Base-by-base conservation (phyloP, 2,329 filamentous ascomycete species). In the Monilinia polystroma region DNA sequence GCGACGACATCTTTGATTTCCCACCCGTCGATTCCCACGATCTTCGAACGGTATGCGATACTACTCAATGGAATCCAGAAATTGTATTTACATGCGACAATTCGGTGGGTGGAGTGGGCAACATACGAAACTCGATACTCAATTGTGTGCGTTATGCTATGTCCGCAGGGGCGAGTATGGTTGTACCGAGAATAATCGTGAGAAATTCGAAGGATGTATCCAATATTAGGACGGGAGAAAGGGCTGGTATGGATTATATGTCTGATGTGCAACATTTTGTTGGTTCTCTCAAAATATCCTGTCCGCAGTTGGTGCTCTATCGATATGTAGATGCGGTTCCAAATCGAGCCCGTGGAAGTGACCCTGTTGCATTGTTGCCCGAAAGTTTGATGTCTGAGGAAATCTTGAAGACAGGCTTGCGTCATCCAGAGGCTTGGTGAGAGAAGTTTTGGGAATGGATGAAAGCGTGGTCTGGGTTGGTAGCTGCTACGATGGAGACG, bases 71-170 rank as follows among this genome's bases (percentile, higher is more conserved):
- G 72, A 71, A 74, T 43, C 23, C 66, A 20, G 68, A 69, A 38
- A 64, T 73, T 10, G 66, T 70, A 11, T 73, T 75, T 65, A 70
- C 68, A 10, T 75, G 75, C 68, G 68, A 67, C 47, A 66, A 72
- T 58, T 71, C 70, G 12, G 38, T 68, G 20, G 74, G 73, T 16
- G 70, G 69, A n/a, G 66, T 75, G 11, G 73, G 72, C n/a, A 73
- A 76, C 43, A 69, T 74, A 11, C 70, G 73, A 43, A 75, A 75
- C 56, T 73, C 72, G 38, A 69, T 76, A 14, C 68, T 76, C 16
- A 72, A 71, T 32, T 76, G 75, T 65, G 69, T 75, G 23, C 68
- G 74, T 20, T 75, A 74, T 67, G 67, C 73, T 2, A 74, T 76
- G 60, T 71, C 69, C 5, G 73, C 71, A 14, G 75, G 75, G 23